phyloP scores from a whole-genome alignment of 345 rosid species.

The Hibiscus tridactylites region DNA sequence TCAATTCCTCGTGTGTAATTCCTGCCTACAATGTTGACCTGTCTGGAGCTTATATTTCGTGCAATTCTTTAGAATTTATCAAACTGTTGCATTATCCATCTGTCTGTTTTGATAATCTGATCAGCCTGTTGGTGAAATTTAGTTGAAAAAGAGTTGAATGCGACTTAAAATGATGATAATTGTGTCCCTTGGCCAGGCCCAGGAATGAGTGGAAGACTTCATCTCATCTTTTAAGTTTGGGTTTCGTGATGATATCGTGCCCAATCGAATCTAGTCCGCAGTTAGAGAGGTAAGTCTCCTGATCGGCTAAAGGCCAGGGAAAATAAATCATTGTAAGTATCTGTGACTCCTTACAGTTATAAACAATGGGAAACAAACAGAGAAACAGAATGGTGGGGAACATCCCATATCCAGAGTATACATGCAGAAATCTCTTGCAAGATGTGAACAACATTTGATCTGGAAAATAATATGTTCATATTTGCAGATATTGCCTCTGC shows the following conservation, averaged over 20 bases:
- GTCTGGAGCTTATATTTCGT: neutral
- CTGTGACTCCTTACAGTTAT: neutral
- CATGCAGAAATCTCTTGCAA: neutral
- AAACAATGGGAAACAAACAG: neutral
- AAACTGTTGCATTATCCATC: neutral
- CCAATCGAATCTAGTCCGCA: neutral
- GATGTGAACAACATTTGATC: slow-evolving; percentile 9
- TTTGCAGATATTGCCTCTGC: neutral
- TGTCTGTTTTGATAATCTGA: neutral
- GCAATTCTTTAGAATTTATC: neutral
- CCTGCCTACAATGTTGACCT: neutral
- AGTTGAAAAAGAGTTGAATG: neutral
- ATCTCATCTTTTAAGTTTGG: neutral
- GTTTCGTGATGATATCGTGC: neutral
- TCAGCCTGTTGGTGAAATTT: neutral
- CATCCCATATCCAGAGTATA: neutral
- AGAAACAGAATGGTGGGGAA: neutral
- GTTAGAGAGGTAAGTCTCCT: neutral
- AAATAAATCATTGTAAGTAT: neutral
- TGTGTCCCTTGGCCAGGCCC: neutral
- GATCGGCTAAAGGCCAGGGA: neutral
- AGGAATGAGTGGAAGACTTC: slow-evolving; percentile 6
- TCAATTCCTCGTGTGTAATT: neutral
- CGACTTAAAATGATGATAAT: neutral
- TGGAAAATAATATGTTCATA: neutral